phyloP scores from a whole-genome alignment of 2,329 filamentous ascomycete genomes.

The Penicillium frequentans region DNA sequence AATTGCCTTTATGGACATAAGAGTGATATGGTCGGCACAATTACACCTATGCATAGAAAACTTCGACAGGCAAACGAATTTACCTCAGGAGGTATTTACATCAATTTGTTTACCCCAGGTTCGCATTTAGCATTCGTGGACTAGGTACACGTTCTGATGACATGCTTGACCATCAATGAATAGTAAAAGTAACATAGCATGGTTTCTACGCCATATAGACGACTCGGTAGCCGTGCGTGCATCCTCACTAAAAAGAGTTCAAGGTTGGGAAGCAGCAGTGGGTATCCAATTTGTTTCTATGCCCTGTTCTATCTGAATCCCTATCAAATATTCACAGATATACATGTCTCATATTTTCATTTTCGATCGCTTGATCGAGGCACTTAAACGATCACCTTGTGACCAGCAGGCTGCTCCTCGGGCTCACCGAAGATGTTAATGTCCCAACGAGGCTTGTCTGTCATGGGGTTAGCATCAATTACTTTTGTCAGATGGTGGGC shows the following conservation, averaged over 20 bases:
- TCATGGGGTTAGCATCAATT: conserved; percentile 3
- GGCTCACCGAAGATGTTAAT: conserved; percentile 58
- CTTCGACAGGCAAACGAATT: too few species aligned
- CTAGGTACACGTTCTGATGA: too few species aligned
- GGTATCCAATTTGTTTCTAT: not conserved
- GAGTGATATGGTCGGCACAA: too few species aligned
- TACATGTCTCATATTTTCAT: conserved; percentile 18
- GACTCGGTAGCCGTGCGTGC: too few species aligned
- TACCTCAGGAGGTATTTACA: too few species aligned
- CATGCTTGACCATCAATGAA: too few species aligned
- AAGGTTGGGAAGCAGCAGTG: not conserved
- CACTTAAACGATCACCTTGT: conserved; percentile 47
- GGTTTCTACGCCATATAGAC: too few species aligned
- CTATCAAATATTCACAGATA: not conserved
- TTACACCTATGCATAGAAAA: too few species aligned
- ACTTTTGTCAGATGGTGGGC: too few species aligned
- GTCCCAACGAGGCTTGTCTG: conserved; percentile 56
- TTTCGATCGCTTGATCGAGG: conserved; percentile 8
- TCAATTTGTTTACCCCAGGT: too few species aligned
- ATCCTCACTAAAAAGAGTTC: not conserved
- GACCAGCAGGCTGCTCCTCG: conserved; percentile 51
- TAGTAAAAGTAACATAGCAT: too few species aligned
- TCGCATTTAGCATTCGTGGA: too few species aligned
- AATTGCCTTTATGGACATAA: not conserved
- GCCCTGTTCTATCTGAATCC: not conserved